Evolutionary conservation across 345 rosid species (phyloP).

Genomic region (Arabidopsis thaliana): DNA sequence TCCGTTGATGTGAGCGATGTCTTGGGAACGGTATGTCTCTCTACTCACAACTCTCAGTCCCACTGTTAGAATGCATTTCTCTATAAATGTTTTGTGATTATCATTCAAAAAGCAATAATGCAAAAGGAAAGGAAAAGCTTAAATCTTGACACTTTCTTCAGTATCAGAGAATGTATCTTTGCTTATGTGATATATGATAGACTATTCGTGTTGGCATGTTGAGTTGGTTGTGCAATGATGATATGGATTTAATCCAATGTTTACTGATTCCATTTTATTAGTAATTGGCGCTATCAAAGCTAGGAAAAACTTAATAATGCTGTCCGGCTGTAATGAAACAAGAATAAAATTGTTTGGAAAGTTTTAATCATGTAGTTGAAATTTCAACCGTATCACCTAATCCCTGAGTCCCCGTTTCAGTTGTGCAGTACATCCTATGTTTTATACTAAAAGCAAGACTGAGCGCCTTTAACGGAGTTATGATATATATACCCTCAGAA

Average conservation of each 20-base stretch:
- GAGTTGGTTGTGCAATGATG: slow-evolving; percentile 14
- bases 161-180: slow-evolving; percentile 15
- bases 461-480: background rate
- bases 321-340: background rate
- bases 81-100: background rate
- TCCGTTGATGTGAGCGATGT: slow-evolving; percentile 92
- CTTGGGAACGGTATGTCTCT: slow-evolving; percentile 94
- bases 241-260: background rate
- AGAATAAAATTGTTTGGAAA: slow-evolving; percentile 1
- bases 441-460: slow-evolving; percentile 4
- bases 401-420: slow-evolving; percentile 14
- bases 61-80: slow-evolving; percentile 2
- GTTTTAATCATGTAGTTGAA: slow-evolving; percentile 16
- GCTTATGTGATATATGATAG: background rate
- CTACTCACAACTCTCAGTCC: slow-evolving; percentile 27
- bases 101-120: background rate
- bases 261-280: background rate
- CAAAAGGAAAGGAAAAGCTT: slow-evolving; percentile 11
- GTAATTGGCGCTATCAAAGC: slow-evolving; percentile 6
- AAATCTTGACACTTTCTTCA: slow-evolving; percentile 19
- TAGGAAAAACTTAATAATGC: background rate
- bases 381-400: slow-evolving; percentile 15
- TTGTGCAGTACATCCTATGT: background rate
- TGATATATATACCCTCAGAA: slow-evolving; percentile 2
- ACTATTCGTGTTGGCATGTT: slow-evolving; percentile 4